These are phyloP conservation scores for Plasmodium inui DNA, from an alignment of 169 alveolate genomes.

Conservation along the genomic window DNA sequence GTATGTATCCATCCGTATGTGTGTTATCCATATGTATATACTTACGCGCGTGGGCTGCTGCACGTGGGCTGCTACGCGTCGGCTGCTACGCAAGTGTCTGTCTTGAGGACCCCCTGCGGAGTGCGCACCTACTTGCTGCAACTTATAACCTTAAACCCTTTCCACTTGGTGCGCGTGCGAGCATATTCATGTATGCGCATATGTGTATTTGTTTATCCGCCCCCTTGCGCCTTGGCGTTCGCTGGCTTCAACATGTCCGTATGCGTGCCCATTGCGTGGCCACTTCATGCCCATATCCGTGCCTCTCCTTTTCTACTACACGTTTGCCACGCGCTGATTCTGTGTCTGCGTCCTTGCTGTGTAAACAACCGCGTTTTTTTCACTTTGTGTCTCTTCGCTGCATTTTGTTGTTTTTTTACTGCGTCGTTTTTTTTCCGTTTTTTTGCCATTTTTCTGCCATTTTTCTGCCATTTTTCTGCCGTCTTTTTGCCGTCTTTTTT, in stretches of 20 bases:
- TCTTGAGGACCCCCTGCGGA: neutral
- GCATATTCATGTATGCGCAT: neutral
- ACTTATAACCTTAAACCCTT: neutral
- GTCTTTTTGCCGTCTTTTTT: neutral
- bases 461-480: neutral
- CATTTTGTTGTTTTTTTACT: neutral
- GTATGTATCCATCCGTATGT: neutral
- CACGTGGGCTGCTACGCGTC: too few relatives aligned
- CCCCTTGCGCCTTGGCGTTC: neutral
- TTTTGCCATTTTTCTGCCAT: neutral
- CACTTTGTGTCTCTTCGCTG: neutral
- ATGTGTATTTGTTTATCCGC: neutral
- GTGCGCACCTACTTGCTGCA: neutral
- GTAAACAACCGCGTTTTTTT: neutral
- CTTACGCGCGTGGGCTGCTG: neutral
- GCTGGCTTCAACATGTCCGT: neutral
- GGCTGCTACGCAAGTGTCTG: neutral
- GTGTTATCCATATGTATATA: neutral
- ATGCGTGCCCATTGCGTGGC: neutral
- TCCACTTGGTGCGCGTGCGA: neutral
- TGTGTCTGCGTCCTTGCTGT: constrained; percentile 19
- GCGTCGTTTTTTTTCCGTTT: neutral
- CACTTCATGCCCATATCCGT: too few relatives aligned
- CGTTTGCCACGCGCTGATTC: constrained; percentile 38
- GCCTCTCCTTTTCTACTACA: neutral